Percentiles rank a stretch among this genome's conserved stretches.
Evolutionary conservation across 1,284 basidiomycete genomes (phyloP).

Genomic region (Fomitopsis pinicola): DNA sequence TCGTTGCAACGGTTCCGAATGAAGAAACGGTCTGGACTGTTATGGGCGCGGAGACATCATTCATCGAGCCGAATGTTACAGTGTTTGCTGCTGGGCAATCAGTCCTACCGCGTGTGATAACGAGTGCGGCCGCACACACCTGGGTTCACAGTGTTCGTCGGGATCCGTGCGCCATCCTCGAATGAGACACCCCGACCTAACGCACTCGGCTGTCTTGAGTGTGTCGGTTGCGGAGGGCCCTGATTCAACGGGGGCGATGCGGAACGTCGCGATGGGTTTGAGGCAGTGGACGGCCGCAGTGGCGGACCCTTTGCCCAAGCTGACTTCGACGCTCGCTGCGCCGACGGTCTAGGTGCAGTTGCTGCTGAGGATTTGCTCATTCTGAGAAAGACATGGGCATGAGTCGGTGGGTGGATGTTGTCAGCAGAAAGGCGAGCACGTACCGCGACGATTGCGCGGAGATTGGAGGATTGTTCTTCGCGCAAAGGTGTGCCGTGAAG

Average conservation of each 20-base stretch:
- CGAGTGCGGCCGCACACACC: slow-evolving; percentile 43
- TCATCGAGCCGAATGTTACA: slow-evolving; percentile 84
- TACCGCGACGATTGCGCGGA: slow-evolving; percentile 42
- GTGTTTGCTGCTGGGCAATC: slow-evolving; percentile 41
- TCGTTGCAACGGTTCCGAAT: slow-evolving; percentile 71
- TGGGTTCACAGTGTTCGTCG: slow-evolving; percentile 49
- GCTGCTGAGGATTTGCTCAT: slow-evolving; percentile 83
- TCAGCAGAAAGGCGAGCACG: slow-evolving; percentile 37
- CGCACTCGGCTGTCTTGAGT: slow-evolving; percentile 68
- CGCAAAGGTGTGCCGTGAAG: slow-evolving; percentile 71
- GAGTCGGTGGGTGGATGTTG: slow-evolving; percentile 17
- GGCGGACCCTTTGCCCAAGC: slow-evolving; percentile 84
- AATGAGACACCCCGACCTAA: slow-evolving; percentile 65
- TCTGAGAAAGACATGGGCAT: slow-evolving; percentile 36
- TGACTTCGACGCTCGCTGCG: slow-evolving; percentile 69
- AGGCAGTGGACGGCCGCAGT: slow-evolving; percentile 44
- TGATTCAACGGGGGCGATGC: slow-evolving; percentile 57
- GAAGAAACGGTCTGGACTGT: slow-evolving; percentile 67
- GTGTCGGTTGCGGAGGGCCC: slow-evolving; percentile 47
- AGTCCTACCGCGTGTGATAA: not conserved
- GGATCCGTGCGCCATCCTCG: slow-evolving; percentile 53
- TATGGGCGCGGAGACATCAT: slow-evolving; percentile 62
- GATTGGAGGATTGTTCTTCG: slow-evolving; percentile 46
- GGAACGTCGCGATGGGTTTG: slow-evolving; percentile 61
- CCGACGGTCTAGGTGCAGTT: slow-evolving; percentile 62